Evolutionary conservation across 139 green algal genomes (phyloP).

Genomic region (Astrephomene gubernaculifera): DNA sequence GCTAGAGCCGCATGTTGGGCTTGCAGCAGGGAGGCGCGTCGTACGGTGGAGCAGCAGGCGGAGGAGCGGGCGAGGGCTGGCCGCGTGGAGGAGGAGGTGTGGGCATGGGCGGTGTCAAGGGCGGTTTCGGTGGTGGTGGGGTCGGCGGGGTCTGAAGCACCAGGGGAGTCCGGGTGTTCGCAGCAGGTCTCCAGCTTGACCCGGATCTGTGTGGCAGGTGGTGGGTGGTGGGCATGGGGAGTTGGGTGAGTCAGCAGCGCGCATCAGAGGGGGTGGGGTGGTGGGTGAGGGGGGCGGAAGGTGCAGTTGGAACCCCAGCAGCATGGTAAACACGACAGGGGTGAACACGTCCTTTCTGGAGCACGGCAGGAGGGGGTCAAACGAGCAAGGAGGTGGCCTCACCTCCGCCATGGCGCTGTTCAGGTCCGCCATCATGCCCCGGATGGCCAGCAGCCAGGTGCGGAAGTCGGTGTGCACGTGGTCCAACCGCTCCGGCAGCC

Average conservation of each 20-base stretch:
- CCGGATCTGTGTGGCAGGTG: neutral
- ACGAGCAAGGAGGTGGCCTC: neutral
- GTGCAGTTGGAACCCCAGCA: too few species aligned
- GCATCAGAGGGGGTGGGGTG: too few species aligned
- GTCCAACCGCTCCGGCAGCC: neutral
- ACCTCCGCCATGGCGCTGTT: neutral
- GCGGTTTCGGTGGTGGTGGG: neutral
- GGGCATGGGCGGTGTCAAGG: too few species aligned
- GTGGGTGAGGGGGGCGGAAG: too few species aligned
- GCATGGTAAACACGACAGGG: neutral
- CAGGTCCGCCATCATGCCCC: conserved; percentile 6
- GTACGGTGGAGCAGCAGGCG: neutral
- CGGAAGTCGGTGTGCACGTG: neutral
- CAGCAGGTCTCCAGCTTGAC: neutral
- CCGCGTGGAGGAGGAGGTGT: too few species aligned
- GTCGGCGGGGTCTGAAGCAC: neutral
- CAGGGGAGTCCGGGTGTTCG: neutral
- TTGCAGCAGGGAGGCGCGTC: neutral
- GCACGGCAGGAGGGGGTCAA: neutral
- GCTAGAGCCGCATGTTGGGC: neutral
- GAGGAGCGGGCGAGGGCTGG: neutral
- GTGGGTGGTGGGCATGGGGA: neutral
- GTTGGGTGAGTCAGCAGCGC: neutral
- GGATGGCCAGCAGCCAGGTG: neutral
- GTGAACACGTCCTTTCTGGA: neutral